phyloP scores from a whole-genome alignment of 768 basidiomycete genomes.

The Podaxis rugospora region DNA sequence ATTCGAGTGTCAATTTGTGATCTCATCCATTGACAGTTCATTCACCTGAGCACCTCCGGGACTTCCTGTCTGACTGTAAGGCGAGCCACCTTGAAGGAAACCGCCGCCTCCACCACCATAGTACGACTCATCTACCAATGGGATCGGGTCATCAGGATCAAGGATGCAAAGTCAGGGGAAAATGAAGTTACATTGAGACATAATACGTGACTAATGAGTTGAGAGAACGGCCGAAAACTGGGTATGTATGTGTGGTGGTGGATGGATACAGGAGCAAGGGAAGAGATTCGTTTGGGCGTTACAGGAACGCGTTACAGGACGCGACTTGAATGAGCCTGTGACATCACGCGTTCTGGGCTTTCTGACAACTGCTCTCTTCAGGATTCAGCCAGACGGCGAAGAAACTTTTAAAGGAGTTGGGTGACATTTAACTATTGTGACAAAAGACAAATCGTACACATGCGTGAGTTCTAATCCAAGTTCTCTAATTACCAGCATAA shows the following conservation, averaged over 20 bases:
- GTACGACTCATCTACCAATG: conserved; percentile 22
- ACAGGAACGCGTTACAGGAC: neutral
- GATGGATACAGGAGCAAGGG: neutral
- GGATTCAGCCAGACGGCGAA: neutral
- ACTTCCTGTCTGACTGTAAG: conserved; percentile 53
- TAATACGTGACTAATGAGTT: conserved; percentile 15
- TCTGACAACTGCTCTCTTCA: neutral
- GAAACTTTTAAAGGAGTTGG: neutral
- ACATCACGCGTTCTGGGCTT: conserved; percentile 6
- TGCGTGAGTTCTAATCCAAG: neutral
- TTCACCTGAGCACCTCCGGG: conserved; percentile 51
- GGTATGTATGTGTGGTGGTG: conserved; percentile 13
- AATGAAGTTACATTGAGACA: conserved; percentile 41
- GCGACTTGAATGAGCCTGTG: neutral
- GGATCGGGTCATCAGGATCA: neutral
- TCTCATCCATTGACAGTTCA: neutral
- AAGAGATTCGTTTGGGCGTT: neutral
- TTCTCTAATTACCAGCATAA: conserved; percentile 20
- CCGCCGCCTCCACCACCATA: conserved; percentile 47
- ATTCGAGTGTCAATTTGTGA: neutral
- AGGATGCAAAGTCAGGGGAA: neutral
- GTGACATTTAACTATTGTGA: neutral
- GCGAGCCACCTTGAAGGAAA: conserved; percentile 56
- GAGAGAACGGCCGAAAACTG: neutral
- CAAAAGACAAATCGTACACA: neutral